phyloP scores from a whole-genome alignment of 192 early-diverging fungal species.

The Backusella psychrophila region DNA sequence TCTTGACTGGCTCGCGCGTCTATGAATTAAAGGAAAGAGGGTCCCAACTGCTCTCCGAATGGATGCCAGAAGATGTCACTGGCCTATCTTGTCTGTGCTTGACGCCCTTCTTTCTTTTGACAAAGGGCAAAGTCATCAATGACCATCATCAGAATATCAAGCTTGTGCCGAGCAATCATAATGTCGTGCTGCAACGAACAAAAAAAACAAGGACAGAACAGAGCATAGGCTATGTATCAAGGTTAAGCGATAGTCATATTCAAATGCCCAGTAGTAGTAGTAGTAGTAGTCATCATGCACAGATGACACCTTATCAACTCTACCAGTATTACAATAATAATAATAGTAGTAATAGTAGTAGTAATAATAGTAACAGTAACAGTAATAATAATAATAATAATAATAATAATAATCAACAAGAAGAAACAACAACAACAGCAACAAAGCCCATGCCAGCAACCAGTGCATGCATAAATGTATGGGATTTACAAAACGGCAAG shows the following conservation, averaged over 20 bases:
- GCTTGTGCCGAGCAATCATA: neutral
- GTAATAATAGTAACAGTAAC: neutral
- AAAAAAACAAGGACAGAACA: neutral
- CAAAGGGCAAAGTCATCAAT: constrained; percentile 20
- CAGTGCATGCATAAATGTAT: constrained; percentile 46
- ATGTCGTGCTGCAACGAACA: neutral
- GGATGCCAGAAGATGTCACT: neutral
- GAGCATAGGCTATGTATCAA: constrained; percentile 10
- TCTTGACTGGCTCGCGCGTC: constrained; percentile 48
- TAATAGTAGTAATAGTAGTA: neutral
- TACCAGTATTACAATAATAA: constrained; percentile 13
- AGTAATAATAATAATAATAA: neutral
- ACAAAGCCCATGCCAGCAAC: constrained; percentile 16
- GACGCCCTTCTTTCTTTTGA: constrained; percentile 30
- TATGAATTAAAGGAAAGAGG: constrained; percentile 38
- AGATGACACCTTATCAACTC: constrained; percentile 19
- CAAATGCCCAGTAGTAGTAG: neutral
- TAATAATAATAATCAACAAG: neutral
- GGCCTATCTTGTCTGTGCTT: constrained; percentile 11
- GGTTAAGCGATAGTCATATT: constrained; percentile 3
- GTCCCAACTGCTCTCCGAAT: constrained; percentile 18
- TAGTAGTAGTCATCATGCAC: neutral
- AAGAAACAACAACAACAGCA: neutral
- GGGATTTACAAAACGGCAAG: constrained; percentile 44
- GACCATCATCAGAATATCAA: neutral